A percentile compares a stretch with the other conserved stretches of the same genome.
phyloP scores from a whole-genome alignment of 176 grass and related monocot genomes.

The Zea luxurians region DNA sequence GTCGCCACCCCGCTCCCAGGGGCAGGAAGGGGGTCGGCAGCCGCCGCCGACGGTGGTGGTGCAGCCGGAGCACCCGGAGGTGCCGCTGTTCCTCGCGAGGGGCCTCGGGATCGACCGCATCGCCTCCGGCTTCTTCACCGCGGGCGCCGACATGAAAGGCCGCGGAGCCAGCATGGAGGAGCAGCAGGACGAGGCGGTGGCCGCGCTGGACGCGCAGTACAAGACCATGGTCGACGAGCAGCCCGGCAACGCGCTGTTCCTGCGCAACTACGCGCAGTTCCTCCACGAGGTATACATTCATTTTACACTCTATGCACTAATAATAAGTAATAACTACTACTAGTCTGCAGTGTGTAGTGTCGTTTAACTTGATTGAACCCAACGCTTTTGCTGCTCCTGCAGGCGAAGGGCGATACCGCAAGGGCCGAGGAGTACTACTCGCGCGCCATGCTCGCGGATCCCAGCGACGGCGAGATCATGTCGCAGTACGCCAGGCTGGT shows the following conservation, averaged over 20 bases:
- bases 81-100: conserved; percentile 85
- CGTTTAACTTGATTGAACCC: background rate
- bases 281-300: conserved; percentile 59
- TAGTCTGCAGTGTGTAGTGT: background rate
- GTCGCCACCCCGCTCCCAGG: background rate
- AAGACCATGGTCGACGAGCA: conserved; percentile 86
- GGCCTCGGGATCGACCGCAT: conserved; percentile 88
- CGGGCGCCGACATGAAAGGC: conserved; percentile 23
- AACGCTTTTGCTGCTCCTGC: background rate
- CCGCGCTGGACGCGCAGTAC: conserved; percentile 65
- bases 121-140: conserved; percentile 60
- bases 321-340: too few species aligned
- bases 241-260: conserved; percentile 63
- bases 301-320: background rate
- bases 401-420: conserved; percentile 62
- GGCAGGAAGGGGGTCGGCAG: background rate
- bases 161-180: background rate
- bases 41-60: background rate
- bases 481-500: conserved; percentile 86
- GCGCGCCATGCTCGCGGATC: conserved; percentile 78
- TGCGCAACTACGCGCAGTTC: conserved; percentile 88
- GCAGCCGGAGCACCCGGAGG: conserved; percentile 35
- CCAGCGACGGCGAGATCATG: conserved; percentile 78
- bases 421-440: conserved; percentile 96
- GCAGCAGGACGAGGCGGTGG: conserved; percentile 28